phyloP scores from a whole-genome alignment of 495 filamentous ascomycete genomes.

The Xanthoparmelia taractica region DNA sequence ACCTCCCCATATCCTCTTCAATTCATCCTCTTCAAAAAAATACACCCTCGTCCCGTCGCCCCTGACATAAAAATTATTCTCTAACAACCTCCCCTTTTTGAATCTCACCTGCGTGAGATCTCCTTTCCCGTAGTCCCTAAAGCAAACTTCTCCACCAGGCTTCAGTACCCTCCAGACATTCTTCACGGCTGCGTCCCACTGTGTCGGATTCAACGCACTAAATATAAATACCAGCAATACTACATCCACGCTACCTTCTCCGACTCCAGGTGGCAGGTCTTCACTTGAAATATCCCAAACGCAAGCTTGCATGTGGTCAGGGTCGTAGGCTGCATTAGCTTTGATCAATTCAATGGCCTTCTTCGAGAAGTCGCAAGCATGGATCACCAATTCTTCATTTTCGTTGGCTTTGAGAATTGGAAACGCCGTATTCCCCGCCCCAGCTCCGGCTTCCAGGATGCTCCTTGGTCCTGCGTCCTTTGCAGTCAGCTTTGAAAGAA shows the following conservation, averaged over 20 bases:
- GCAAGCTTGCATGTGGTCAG: slow-evolving; percentile 64
- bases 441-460: slow-evolving; percentile 86
- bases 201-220: slow-evolving; percentile 74
- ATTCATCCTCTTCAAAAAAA: slow-evolving; percentile 84
- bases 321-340: slow-evolving; percentile 55
- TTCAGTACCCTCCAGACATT: slow-evolving; percentile 79
- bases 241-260: slow-evolving; percentile 70
- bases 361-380: slow-evolving; percentile 90
- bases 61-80: slow-evolving; percentile 93
- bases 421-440: slow-evolving; percentile 93
- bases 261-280: slow-evolving; percentile 68
- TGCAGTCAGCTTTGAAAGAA: slow-evolving; percentile 61
- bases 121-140: slow-evolving; percentile 91
- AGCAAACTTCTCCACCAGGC: slow-evolving; percentile 80
- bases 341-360: slow-evolving; percentile 86
- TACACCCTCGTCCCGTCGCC: slow-evolving; percentile 96
- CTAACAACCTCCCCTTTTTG: slow-evolving; percentile 84
- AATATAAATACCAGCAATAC: slow-evolving; percentile 95
- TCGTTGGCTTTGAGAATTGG: slow-evolving; percentile 73
- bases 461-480: slow-evolving; percentile 52
- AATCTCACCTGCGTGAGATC: slow-evolving; percentile 95
- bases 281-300: slow-evolving; percentile 80
- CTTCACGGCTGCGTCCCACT: slow-evolving; percentile 74
- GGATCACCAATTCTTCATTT: slow-evolving; percentile 68
- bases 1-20: slow-evolving; percentile 71